phyloP scores from a whole-genome alignment of 768 basidiomycete species.

The Gyrodon lividus region DNA sequence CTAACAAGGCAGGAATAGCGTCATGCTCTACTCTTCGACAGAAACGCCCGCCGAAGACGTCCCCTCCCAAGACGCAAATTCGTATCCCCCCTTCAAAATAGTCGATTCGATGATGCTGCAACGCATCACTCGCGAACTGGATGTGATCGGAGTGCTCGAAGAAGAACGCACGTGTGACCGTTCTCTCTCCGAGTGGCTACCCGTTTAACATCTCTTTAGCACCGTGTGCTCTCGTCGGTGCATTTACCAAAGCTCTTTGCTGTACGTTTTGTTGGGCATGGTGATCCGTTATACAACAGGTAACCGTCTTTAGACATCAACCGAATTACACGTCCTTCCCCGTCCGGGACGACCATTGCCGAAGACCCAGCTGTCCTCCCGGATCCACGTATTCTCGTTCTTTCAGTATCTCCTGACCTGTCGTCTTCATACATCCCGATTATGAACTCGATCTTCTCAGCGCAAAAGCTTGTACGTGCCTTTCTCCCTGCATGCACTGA shows the following conservation, averaged over 20 bases:
- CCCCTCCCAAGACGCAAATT: slow-evolving; percentile 64
- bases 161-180: slow-evolving; percentile 39
- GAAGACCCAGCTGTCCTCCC: slow-evolving; percentile 35
- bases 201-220: slow-evolving; percentile 32
- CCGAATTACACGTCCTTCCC: slow-evolving; percentile 42
- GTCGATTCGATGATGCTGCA: slow-evolving; percentile 67
- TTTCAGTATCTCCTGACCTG: slow-evolving; percentile 90
- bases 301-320: slow-evolving; percentile 61
- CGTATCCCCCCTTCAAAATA: slow-evolving; percentile 79
- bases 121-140: slow-evolving; percentile 63
- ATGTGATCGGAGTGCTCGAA: slow-evolving; percentile 44
- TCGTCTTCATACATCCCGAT: slow-evolving; percentile 93
- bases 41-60: slow-evolving; percentile 40
- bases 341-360: slow-evolving; percentile 26
- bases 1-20: slow-evolving; percentile 39
- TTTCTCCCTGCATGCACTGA: neutral
- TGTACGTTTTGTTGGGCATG: slow-evolving; percentile 46
- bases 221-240: slow-evolving; percentile 78
- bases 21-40: slow-evolving; percentile 74
- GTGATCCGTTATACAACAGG: slow-evolving; percentile 19
- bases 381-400: slow-evolving; percentile 65
- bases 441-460: slow-evolving; percentile 99
- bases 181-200: neutral
- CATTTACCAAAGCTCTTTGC: slow-evolving; percentile 89
- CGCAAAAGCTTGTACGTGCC: slow-evolving; percentile 84